These are phyloP conservation scores for Petasospora fabianii DNA, from an alignment of 1,139 yeast genomes.

Conservation along the genomic window DNA sequence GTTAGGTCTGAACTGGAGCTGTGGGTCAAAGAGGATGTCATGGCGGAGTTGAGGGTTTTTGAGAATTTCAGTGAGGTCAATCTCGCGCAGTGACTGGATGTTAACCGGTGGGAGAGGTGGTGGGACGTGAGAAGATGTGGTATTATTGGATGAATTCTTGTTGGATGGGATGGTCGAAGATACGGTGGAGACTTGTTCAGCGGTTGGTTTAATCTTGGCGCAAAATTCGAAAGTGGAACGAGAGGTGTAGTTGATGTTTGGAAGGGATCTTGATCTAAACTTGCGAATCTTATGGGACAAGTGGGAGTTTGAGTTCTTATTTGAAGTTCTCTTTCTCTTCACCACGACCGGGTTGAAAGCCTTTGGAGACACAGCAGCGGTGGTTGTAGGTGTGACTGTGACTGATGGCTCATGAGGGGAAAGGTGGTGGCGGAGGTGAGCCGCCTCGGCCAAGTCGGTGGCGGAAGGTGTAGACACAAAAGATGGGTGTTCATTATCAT, in stretches of 20 bases:
- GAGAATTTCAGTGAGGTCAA: constrained; percentile 83
- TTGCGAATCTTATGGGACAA: constrained; percentile 21
- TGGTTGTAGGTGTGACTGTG: constrained; percentile 8
- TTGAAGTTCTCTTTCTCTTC: constrained; percentile 3
- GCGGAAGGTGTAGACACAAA: constrained; percentile 15
- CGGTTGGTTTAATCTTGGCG: constrained; percentile 4
- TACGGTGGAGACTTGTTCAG: not conserved
- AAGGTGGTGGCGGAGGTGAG: constrained; percentile 6
- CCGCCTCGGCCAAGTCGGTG: constrained; percentile 3
- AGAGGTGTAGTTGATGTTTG: constrained; percentile 23
- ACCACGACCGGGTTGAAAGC: too few species aligned
- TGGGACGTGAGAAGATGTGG: constrained; percentile 6
- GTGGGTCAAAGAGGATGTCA: constrained; percentile 90
- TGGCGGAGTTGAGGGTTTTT: constrained; percentile 92
- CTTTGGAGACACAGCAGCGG: constrained; percentile 1
- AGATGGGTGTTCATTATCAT: constrained; percentile 4
- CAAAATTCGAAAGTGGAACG: constrained; percentile 10
- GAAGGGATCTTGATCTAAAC: constrained; percentile 27
- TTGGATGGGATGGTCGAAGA: not conserved
- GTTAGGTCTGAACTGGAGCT: constrained; percentile 87
- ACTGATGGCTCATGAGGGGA: constrained; percentile 7
- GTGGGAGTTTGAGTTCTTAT: constrained; percentile 2
- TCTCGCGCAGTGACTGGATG: constrained; percentile 76
- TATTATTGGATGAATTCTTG: too few species aligned
- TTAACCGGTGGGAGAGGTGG: constrained; percentile 71